phyloP scores from a whole-genome alignment of 2,329 filamentous ascomycete genomes.

The Arachnomyces sp. region DNA sequence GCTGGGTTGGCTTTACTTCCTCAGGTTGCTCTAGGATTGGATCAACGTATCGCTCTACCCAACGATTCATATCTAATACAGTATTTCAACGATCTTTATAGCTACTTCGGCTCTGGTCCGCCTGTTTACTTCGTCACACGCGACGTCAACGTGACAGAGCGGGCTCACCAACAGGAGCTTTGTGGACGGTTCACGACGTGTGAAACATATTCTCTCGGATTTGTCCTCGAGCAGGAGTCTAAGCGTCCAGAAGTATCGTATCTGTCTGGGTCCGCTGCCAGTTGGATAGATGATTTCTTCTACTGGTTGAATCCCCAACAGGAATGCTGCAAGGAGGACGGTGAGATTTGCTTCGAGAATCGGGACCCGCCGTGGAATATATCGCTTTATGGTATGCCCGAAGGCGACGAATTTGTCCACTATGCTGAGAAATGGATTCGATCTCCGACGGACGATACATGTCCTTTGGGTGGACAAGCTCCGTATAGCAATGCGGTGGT shows the following conservation, averaged over 20 bases:
- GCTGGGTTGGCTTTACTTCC: constrained; percentile 79
- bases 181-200: constrained; percentile 91
- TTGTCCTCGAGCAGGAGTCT: constrained; percentile 87
- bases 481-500: constrained; percentile 80
- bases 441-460: constrained; percentile 72
- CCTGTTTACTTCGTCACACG: constrained; percentile 94
- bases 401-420: constrained; percentile 80
- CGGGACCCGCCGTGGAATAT: constrained; percentile 81
- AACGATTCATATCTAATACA: constrained; percentile 90
- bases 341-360: constrained; percentile 68
- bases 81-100: constrained; percentile 93
- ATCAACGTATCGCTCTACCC: constrained; percentile 90
- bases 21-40: constrained; percentile 75
- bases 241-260: constrained; percentile 84
- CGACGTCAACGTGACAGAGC: constrained; percentile 68
- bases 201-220: constrained; percentile 72
- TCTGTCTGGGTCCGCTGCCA: constrained; percentile 79
- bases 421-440: constrained; percentile 79
- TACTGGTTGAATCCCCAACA: constrained; percentile 88
- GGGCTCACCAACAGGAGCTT: constrained; percentile 71
- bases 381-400: constrained; percentile 82
- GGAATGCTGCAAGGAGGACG: constrained; percentile 66
- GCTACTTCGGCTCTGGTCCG: constrained; percentile 83
- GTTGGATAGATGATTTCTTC: constrained; percentile 96
- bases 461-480: constrained; percentile 80